Percentiles rank a stretch among this genome's conserved stretches.
Conservation (phyloP, 106 monocot species). For the Dendrobium nobile region DNA sequence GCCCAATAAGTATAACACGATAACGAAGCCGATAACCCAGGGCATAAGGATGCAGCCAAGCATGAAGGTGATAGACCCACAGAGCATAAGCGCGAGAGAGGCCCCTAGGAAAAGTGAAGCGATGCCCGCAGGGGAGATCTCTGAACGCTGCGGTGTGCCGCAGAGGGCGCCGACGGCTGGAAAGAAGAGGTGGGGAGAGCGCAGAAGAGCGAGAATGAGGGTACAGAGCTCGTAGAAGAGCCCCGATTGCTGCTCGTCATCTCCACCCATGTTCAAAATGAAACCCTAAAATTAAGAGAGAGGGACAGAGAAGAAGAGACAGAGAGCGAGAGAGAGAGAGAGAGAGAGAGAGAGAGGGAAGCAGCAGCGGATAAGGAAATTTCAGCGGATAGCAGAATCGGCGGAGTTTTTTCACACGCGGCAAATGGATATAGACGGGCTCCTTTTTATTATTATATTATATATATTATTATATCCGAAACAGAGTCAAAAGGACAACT, state of each 20-base stretch:
- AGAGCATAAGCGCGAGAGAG: constrained; percentile 15
- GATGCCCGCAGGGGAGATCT: constrained; percentile 8
- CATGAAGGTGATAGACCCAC: constrained; percentile 16
- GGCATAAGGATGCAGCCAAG: constrained; percentile 17
- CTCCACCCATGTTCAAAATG: not conserved
- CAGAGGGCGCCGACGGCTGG: no score
- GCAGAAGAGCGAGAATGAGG: constrained; percentile 9
- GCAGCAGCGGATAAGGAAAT: no score
- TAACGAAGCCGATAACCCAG: constrained; percentile 15
- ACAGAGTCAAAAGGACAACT: no score
- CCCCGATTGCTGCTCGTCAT: not conserved
- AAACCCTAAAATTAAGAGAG: not conserved
- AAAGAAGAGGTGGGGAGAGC: constrained; percentile 5
- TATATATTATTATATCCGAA: no score
- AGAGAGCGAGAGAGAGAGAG: no score
- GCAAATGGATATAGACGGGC: no score
- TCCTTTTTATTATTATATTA: no score
- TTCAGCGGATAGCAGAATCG: no score
- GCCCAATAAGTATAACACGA: constrained; percentile 14
- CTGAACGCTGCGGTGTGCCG: not conserved
- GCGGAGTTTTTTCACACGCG: no score
- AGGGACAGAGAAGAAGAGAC: no score
- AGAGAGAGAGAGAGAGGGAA: no score
- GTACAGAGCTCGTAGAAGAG: constrained; percentile 13
- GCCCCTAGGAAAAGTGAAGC: constrained; percentile 12